Evolutionary conservation across 2,329 filamentous ascomycete species (phyloP).

Genomic region (Colletotrichum euphorbiae): DNA sequence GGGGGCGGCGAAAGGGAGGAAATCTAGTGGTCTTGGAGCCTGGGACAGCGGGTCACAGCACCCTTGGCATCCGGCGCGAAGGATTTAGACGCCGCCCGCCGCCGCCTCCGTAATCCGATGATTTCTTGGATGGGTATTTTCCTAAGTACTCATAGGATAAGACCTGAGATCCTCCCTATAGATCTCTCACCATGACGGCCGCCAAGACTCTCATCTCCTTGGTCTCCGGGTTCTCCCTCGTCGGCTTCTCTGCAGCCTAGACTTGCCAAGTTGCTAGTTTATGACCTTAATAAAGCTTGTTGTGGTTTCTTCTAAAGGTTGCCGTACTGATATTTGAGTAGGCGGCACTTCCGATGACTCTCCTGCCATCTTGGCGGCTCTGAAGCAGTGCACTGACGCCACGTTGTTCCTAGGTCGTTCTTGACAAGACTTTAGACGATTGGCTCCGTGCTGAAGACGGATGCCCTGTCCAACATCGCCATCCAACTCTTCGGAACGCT

Average conservation of each 20-base stretch:
- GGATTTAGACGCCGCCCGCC: too few species aligned
- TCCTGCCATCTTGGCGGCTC: constrained; percentile 60
- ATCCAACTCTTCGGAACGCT: constrained; percentile 68
- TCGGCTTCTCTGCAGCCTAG: neutral
- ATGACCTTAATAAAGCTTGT: neutral
- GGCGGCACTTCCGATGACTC: constrained; percentile 45
- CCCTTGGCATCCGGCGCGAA: too few species aligned
- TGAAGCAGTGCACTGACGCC: constrained; percentile 58
- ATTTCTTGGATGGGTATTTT: too few species aligned
- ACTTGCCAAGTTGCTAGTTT: constrained; percentile 11
- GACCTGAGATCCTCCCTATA: neutral
- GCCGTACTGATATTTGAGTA: neutral
- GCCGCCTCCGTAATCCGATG: too few species aligned
- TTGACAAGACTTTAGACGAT: constrained; percentile 70
- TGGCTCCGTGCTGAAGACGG: constrained; percentile 73
- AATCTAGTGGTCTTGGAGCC: too few species aligned
- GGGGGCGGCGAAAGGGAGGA: too few species aligned
- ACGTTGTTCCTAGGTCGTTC: constrained; percentile 55
- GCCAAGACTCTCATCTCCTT: constrained; percentile 4
- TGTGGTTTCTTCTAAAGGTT: too few species aligned
- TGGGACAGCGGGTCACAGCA: too few species aligned
- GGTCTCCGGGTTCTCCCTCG: neutral
- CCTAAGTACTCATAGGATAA: too few species aligned
- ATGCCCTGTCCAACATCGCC: constrained; percentile 72
- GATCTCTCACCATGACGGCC: neutral